Evolutionary conservation across 345 rosid species (phyloP).

Genomic region (Salix viminalis): DNA sequence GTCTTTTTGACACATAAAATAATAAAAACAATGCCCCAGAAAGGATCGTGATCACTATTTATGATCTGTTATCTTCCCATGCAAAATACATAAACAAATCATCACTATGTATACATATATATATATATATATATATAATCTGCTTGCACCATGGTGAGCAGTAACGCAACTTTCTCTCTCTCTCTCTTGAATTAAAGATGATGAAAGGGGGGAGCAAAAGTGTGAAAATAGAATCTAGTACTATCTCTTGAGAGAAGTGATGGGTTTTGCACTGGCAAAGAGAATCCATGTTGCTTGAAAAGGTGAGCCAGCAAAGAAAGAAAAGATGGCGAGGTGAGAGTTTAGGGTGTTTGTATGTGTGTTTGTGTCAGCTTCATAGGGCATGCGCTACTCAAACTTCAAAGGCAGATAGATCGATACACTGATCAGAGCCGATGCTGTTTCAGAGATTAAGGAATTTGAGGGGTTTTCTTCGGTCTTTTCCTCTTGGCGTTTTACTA

Average conservation of each 20-base stretch:
- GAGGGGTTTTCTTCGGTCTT: constrained; percentile 4
- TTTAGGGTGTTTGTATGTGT: constrained; percentile 3
- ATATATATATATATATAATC: neutral
- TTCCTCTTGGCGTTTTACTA: constrained; percentile 33
- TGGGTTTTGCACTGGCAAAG: constrained; percentile 47
- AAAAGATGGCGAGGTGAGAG: neutral
- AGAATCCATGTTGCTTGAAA: constrained; percentile 54
- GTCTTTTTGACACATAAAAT: neutral
- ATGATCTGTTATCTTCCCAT: constrained; percentile 24
- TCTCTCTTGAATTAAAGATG: neutral
- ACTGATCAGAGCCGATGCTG: neutral
- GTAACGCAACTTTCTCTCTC: neutral
- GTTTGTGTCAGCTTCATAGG: constrained; percentile 34
- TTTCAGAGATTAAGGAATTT: constrained; percentile 16
- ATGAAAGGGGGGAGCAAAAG: constrained; percentile 13
- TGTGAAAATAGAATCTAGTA: constrained; percentile 35
- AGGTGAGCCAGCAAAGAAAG: constrained; percentile 36
- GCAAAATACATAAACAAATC: constrained; percentile 20
- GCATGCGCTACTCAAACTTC: constrained; percentile 38
- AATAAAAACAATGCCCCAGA: neutral
- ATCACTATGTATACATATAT: neutral
- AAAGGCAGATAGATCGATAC: neutral
- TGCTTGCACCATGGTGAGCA: neutral
- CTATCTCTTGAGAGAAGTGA: constrained; percentile 49
- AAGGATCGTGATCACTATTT: neutral